Percentiles rank a stretch among this genome's conserved stretches.
phyloP scores from a whole-genome alignment of 23 red algal species.

The Cyanidium caldarium region DNA sequence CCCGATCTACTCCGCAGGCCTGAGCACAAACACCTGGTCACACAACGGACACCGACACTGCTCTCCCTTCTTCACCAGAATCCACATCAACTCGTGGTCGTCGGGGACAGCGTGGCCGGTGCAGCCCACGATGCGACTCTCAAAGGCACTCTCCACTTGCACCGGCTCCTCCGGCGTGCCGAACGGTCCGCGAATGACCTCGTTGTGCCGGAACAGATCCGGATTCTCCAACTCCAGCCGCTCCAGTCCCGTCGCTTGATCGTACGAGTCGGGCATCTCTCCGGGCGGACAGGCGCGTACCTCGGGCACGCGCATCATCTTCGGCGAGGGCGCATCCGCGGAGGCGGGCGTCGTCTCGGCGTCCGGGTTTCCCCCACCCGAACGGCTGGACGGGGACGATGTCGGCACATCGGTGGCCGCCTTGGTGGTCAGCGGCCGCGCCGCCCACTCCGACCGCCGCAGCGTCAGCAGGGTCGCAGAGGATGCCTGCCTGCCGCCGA shows the following conservation, averaged over 20 bases:
- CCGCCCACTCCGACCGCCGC: too few species aligned
- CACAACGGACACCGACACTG: conserved; percentile 39
- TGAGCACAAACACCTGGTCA: conserved; percentile 63
- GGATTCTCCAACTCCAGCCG: conserved; percentile 70
- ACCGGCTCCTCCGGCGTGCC: conserved; percentile 60
- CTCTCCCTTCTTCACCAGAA: conserved; percentile 49
- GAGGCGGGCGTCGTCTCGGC: too few species aligned
- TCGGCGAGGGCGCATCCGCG: too few species aligned
- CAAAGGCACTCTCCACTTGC: conserved; percentile 50
- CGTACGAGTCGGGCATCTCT: conserved; percentile 44
- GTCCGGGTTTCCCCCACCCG: too few species aligned
- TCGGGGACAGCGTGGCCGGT: conserved; percentile 62
- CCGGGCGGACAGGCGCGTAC: conserved; percentile 11
- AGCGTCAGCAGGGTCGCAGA: too few species aligned
- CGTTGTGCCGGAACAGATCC: conserved; percentile 74
- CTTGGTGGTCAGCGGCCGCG: too few species aligned
- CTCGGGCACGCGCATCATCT: too few species aligned
- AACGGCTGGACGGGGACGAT: too few species aligned
- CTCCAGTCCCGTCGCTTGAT: conserved; percentile 75
- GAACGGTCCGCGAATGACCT: conserved; percentile 70
- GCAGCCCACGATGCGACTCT: conserved; percentile 79
- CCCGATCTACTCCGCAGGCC: neutral
- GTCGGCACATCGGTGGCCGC: too few species aligned
- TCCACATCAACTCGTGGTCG: conserved; percentile 85
- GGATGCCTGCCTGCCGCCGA: too few species aligned